Evolutionary conservation across 2,329 filamentous ascomycete genomes (phyloP).

Genomic region (Nemania sp.): DNA sequence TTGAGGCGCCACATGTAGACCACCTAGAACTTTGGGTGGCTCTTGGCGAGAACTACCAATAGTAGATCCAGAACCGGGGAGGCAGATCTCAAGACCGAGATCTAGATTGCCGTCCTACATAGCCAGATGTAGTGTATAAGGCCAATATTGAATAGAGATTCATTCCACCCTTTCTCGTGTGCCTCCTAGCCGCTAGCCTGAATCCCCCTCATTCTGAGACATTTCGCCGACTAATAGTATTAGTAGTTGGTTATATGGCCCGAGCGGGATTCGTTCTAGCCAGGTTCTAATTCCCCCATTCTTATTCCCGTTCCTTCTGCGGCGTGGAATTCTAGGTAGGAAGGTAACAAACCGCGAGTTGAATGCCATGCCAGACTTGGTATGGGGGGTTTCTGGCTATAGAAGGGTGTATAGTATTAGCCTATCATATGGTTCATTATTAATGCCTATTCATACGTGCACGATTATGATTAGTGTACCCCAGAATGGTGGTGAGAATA

Average conservation of each 20-base stretch:
- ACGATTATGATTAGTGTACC: conserved; percentile 5
- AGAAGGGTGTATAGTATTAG: conserved; percentile 5
- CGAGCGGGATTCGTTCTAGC: conserved; percentile 3
- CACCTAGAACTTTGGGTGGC: background rate
- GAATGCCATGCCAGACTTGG: background rate
- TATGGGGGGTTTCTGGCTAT: background rate
- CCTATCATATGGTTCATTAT: conserved; percentile 3
- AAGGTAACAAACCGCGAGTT: background rate
- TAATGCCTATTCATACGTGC: background rate
- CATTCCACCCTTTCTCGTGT: background rate
- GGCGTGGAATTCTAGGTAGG: conserved; percentile 1
- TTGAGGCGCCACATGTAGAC: conserved; percentile 5
- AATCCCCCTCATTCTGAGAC: conserved; percentile 14
- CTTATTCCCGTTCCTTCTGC: background rate
- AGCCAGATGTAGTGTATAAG: background rate
- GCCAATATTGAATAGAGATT: background rate
- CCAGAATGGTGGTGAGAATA: background rate
- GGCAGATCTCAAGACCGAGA: background rate
- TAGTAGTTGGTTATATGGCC: background rate
- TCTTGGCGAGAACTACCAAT: background rate
- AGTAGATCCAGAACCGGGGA: background rate
- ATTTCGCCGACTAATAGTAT: background rate
- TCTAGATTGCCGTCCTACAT: background rate
- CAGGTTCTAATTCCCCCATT: background rate
- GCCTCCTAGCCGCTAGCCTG: background rate